Base-by-base conservation (phyloP, 1,284 basidiomycete genomes). In the Xanthoconium separans region DNA sequence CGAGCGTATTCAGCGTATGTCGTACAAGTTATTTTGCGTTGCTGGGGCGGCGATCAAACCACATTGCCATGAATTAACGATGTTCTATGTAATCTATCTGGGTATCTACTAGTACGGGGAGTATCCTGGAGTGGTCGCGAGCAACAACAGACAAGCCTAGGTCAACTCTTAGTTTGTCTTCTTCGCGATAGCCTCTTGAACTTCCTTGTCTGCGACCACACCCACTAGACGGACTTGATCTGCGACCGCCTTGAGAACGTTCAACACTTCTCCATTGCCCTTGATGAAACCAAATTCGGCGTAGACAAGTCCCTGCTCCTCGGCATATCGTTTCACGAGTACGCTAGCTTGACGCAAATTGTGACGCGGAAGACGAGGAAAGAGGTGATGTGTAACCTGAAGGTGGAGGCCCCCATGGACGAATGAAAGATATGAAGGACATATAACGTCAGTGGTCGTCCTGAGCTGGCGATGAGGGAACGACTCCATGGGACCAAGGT, bases 341-440 rank as follows among this genome's bases (percentile, higher is more conserved):
- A 83, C 60, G 61, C 89, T 90, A 0, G 94, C 93, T 54, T 83
- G 80, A 37, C 86, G 84, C 48, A 99, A 80, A 68, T 98, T 96
- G 77, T 99, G 96, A 29, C 97, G 80, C 2, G 97, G 97, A 2
- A 98, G 77, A 22, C 97, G 87, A 9, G 96, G 97, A 77, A 98
- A 98, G 55, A 98, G 81, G 72, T 98, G 97, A 68, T 99, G 96
- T 6, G 96, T 94, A 39, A 98, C 94, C 73, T 99, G 96, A 45
- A 98, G 85, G 65, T 99, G 94, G 24, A 86, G 83, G 29, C 96
- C 96, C 29, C 96, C 96, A 68, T 99, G 96, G 30, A 98, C 73
- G 66, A 95, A 98, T 59, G 85, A 91, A 61, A 98, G 80, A 44
- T 83, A 83, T 4, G 86, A 79, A 1, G 88, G 84, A 72, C 95